These are phyloP conservation scores for Vitis rupestris DNA, from an alignment of 164 flowering plant genomes.

Conservation along the genomic window DNA sequence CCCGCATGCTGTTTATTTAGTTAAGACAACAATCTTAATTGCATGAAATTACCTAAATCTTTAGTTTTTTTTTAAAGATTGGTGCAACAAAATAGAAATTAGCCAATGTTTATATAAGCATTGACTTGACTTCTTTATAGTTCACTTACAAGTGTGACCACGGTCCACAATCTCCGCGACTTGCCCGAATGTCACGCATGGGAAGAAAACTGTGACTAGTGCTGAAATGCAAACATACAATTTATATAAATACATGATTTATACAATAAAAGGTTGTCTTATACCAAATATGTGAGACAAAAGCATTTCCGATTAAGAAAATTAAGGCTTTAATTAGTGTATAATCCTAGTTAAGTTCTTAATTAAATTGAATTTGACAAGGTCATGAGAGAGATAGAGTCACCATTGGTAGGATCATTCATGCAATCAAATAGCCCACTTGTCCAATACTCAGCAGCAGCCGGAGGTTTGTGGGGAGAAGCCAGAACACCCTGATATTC, in stretches of 20 bases:
- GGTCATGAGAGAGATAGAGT: not conserved
- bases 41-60: not conserved
- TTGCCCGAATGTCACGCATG: conserved; percentile 53
- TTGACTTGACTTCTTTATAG: not conserved
- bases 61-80: not conserved
- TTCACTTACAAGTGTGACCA: conserved; percentile 35
- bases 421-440: conserved; percentile 46
- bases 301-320: no score
- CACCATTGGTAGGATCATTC: conserved; percentile 46
- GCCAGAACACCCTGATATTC: not conserved
- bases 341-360: no score
- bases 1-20: conserved; percentile 20
- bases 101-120: no score
- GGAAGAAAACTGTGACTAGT: conserved; percentile 26
- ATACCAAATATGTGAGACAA: no score
- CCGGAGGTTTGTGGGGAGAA: not conserved
- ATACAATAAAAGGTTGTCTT: no score
- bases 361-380: no score
- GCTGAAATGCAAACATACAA: conserved; percentile 22
- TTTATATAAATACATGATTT: no score
- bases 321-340: no score
- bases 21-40: not conserved
- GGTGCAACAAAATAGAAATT: not conserved
- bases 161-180: conserved; percentile 43
- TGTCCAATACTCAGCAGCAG: conserved; percentile 18